Percentiles rank a stretch among this genome's conserved stretches.
phyloP scores from a whole-genome alignment of 163 green algal genomes.

The Scenedesmus sp. region DNA sequence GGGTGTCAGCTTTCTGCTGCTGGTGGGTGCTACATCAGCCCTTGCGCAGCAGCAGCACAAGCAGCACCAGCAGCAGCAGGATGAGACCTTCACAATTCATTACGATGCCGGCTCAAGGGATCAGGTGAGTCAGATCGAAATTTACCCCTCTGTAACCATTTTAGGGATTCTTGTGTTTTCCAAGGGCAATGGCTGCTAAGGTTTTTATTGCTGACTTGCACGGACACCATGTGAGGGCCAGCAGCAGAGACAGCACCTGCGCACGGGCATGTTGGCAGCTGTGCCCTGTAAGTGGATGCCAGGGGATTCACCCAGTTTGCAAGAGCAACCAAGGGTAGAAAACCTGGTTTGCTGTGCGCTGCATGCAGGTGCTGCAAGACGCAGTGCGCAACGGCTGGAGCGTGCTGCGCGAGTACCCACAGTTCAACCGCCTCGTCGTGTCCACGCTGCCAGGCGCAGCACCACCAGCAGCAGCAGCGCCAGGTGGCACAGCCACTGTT shows the following conservation, averaged over 20 bases:
- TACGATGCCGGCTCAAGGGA: background rate
- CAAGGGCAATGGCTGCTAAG: too few relatives aligned
- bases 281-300: too few relatives aligned
- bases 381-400: background rate
- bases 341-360: too few relatives aligned
- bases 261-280: too few relatives aligned
- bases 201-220: too few relatives aligned
- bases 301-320: too few relatives aligned
- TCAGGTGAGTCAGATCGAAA: background rate
- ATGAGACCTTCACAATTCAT: background rate
- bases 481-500: background rate
- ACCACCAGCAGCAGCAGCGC: background rate
- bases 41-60: background rate
- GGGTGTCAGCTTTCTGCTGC: background rate
- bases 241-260: too few relatives aligned
- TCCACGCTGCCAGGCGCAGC: background rate
- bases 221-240: too few relatives aligned
- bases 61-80: background rate
- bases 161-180: background rate
- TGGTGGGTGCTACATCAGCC: background rate
- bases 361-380: background rate
- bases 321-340: too few relatives aligned
- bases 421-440: slow-evolving; percentile 25
- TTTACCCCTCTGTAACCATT: background rate
- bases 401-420: slow-evolving; percentile 11